These are phyloP conservation scores for Combretum micranthum DNA, from an alignment of 345 rosid species.

Conservation along the genomic window DNA sequence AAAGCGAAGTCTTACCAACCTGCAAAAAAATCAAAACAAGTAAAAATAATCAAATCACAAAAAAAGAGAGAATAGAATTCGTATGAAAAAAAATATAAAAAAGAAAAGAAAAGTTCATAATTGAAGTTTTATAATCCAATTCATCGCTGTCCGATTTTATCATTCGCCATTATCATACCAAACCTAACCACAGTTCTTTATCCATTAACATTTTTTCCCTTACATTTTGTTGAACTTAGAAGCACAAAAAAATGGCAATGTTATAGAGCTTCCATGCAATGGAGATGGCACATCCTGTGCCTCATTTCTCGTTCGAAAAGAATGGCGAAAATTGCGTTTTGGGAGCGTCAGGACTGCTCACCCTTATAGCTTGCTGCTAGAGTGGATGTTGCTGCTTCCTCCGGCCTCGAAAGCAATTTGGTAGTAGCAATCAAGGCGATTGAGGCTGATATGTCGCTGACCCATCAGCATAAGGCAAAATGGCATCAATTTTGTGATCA, in stretches of 20 bases:
- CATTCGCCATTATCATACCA: background rate
- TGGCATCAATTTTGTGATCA: too few relatives aligned
- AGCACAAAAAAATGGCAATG: conserved; percentile 32
- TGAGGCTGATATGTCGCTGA: conserved; percentile 36
- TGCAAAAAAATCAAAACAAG: too few relatives aligned
- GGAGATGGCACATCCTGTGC: conserved; percentile 65
- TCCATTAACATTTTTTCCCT: background rate
- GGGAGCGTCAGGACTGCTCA: conserved; percentile 71
- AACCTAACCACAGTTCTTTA: background rate
- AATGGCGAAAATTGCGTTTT: conserved; percentile 32
- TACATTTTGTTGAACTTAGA: background rate
- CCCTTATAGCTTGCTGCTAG: conserved; percentile 10
- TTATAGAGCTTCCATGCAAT: conserved; percentile 55
- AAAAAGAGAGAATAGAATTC: too few relatives aligned
- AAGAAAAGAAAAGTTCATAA: too few relatives aligned
- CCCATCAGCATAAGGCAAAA: conserved; percentile 46
- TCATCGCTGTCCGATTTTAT: conserved; percentile 8
- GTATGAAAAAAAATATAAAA: too few relatives aligned
- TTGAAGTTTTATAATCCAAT: background rate
- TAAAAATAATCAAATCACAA: too few relatives aligned
- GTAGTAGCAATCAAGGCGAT: conserved; percentile 45
- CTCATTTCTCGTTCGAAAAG: conserved; percentile 34
- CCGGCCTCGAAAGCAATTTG: conserved; percentile 24
- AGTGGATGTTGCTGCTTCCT: background rate
- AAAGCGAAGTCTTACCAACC: too few relatives aligned